Evolutionary conservation across 1,284 basidiomycete genomes (phyloP), one percentile per base, ranked within the genome.

Genomic region (Erythrobasidium hasegawianum): DNA sequence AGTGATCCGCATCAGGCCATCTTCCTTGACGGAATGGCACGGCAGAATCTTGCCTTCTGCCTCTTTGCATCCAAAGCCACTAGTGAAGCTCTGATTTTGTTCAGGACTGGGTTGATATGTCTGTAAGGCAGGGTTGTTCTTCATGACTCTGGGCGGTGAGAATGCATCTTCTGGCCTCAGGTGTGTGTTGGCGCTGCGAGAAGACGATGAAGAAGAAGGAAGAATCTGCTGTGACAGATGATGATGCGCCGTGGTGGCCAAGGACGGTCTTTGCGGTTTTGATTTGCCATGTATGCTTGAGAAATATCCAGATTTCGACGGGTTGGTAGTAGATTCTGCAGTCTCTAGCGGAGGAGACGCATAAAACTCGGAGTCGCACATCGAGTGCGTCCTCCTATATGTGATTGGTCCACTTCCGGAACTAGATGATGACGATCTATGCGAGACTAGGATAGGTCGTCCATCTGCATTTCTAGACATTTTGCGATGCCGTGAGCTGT

Each of bases 1-100:
- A 27, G 83, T 86, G 70, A 99, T 90, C 69, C 95, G 84, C 86
- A 97, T 95, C 57, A 99, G 77, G 1, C 95, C 94, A 74, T 99
- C 95, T 72, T 97, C 90, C 62, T 87, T 87, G 62, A 96, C 93
- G 59, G 87, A 86, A 76, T 92, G 88, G 78, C 95, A 98, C 18
- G 95, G 94, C 61, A 99, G 78, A 68, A 95, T 84, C 80, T 98
- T 98, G 53, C 93, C 92, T 69, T 87, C 83, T 24, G 88, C 85
- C 77, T 97, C 93, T 33, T 65, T 65, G 38, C 54, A 52, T 22
- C 62, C 62, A 24, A 65, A 65, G 10, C 62, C 62, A 22, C 55
- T 57, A 10, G 55, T 58, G 22, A 65, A 65, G 50, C 50, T 53
- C 50, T 22, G 22, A n/a, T 45, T 57, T 43, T 50, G 50, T 49